Evolutionary conservation across 192 early-diverging fungal genomes (phyloP).

Genomic region (Backusella psychrophila): DNA sequence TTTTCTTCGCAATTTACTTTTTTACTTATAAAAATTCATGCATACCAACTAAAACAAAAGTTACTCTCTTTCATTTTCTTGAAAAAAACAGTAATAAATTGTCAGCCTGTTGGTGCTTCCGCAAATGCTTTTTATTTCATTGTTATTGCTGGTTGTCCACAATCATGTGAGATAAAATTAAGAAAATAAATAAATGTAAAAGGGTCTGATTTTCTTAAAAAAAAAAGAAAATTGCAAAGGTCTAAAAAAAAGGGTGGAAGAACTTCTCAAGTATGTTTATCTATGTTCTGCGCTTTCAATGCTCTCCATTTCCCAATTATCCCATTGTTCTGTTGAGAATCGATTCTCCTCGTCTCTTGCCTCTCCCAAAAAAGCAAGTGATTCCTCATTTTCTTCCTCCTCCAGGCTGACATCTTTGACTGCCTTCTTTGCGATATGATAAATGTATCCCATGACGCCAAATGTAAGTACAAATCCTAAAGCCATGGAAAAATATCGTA

Average conservation of each 20-base stretch:
- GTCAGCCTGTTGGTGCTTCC: not conserved
- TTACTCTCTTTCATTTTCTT: too few species aligned
- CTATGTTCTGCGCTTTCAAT: not conserved
- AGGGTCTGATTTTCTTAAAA: not conserved
- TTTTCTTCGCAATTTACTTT: too few species aligned
- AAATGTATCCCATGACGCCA: conserved; percentile 51
- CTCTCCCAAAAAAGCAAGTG: conserved; percentile 15
- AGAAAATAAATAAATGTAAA: not conserved
- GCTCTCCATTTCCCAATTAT: conserved; percentile 6
- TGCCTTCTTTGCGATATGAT: conserved; percentile 38
- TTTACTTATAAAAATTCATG: too few species aligned
- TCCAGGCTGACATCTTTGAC: conserved; percentile 40
- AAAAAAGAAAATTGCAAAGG: not conserved
- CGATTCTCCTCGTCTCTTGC: conserved; percentile 4
- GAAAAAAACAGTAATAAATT: not conserved
- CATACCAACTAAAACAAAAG: too few species aligned
- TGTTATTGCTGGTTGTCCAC: not conserved
- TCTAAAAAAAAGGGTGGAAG: not conserved
- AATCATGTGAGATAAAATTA: not conserved
- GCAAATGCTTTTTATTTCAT: not conserved
- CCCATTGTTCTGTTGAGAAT: conserved; percentile 9
- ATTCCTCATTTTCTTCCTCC: conserved; percentile 13
- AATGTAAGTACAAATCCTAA: conserved; percentile 36
- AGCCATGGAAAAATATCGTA: conserved; percentile 25
- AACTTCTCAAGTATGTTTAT: not conserved